Conservation (phyloP, 2,329 filamentous ascomycete species). For the Calonectria naviculata region DNA sequence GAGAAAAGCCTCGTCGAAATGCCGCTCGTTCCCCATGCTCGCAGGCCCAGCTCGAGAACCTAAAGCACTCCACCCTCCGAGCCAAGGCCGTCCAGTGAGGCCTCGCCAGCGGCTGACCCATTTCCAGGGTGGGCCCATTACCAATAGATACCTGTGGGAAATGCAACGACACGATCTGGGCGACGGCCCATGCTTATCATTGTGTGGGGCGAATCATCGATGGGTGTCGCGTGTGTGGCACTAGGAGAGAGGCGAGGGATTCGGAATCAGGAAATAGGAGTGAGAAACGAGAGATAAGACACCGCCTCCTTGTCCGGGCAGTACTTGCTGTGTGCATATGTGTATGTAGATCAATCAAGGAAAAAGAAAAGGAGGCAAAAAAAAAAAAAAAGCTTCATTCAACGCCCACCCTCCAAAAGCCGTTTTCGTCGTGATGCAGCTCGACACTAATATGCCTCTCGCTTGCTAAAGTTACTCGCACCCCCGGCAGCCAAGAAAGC, state of each 20-base stretch:
- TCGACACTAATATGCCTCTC: not conserved
- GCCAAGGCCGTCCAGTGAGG: not conserved
- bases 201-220: slow-evolving; percentile 5
- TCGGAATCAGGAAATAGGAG: not conserved
- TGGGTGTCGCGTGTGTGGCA: not conserved
- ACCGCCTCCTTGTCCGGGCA: not conserved
- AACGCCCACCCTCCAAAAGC: not conserved
- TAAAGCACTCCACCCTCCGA: slow-evolving; percentile 1
- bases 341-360: not conserved
- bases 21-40: not conserved
- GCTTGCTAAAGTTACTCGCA: no score
- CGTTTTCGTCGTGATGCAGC: not conserved
- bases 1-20: not conserved
- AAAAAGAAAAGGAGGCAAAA: not conserved
- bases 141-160: slow-evolving; percentile 17
- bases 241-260: not conserved
- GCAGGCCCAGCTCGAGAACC: slow-evolving; percentile 13
- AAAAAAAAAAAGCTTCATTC: not conserved
- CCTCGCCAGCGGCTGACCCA: not conserved
- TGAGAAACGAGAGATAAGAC: not conserved
- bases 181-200: slow-evolving; percentile 18
- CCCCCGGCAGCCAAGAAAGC: not conserved
- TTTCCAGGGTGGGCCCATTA: slow-evolving; percentile 18
- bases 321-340: not conserved
- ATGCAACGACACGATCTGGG: slow-evolving; percentile 7